Evolutionary conservation across 495 filamentous ascomycete species (phyloP), one percentile per base, ranked within the genome.

Genomic region (Tricharina praecox): DNA sequence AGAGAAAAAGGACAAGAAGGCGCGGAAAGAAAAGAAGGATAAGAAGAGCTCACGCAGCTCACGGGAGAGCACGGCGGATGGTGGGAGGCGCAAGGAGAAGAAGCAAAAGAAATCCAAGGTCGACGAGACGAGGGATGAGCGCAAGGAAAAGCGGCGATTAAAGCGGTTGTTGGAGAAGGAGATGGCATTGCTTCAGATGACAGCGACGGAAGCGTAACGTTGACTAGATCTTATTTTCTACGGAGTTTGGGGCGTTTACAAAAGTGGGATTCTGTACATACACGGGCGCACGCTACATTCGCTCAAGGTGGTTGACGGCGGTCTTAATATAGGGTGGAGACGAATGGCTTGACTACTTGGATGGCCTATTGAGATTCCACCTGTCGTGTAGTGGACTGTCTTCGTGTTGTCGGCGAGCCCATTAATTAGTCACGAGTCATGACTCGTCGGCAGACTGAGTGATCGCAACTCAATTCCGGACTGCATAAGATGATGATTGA

Each of bases 141-240:
- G 51, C 13, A 55, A 43, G 33, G 52, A 35, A 20, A 54, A 16
- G 52, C 55, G 38, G 45, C 34, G 41, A 2, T 21, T 56, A 24
- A 55, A 44, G 44, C 50, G 52, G 26, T 16, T 56, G 16, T 47
- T 56, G 38, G 43, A 56, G 42, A 54, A 48, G 13, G 53, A 56
- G 36, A 33, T 56, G 24, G 53, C 53, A 1, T 26, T 24, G 23
- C 37, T 58, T 21, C 46, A 50, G 5, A 20, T 8, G 23, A 24
- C 36, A 23, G 7, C 40, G 21, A 11, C 26, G 24, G 21, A 26
- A 23, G 40, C 20, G 13, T 43, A 26, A 43, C 26, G 23, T 18
- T 37, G 28, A 5, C 7, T 13, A 13, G 28, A 32, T 32, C 28
- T 32, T 32, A 5, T 13, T 32, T 32, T 5, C 5, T 32, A 32